Percentiles rank a stretch among this genome's conserved stretches.
These are phyloP conservation scores for Kazachstania kunashirensis DNA, from an alignment of 805 yeast species.

Conservation along the genomic window DNA sequence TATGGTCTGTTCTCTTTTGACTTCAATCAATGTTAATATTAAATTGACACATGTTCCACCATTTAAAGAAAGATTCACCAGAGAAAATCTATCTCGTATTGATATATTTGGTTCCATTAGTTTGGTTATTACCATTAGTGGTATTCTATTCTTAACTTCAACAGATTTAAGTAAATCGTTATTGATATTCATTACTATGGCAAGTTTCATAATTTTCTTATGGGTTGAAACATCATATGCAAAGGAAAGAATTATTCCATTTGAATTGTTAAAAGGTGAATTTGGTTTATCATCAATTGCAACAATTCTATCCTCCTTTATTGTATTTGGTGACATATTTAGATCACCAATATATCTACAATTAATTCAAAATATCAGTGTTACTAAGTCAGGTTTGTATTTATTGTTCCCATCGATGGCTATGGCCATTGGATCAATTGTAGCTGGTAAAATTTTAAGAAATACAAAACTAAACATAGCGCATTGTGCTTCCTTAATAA, in stretches of 20 bases:
- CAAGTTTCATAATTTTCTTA: slow-evolving; percentile 28
- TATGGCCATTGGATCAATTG: slow-evolving; percentile 44
- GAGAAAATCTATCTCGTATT: slow-evolving; percentile 44
- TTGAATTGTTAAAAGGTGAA: slow-evolving; percentile 41
- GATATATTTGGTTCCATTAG: slow-evolving; percentile 60
- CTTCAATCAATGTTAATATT: slow-evolving; percentile 31
- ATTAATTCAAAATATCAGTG: slow-evolving; percentile 40
- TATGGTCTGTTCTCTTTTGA: slow-evolving; percentile 32
- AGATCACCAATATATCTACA: slow-evolving; percentile 52
- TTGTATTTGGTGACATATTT: slow-evolving; percentile 41
- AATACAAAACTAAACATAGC: slow-evolving; percentile 25
- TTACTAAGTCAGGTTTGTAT: slow-evolving; percentile 47
- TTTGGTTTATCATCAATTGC: slow-evolving; percentile 45
- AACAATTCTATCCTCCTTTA: slow-evolving; percentile 37
- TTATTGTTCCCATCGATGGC: slow-evolving; percentile 47
- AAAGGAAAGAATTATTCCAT: slow-evolving; percentile 51
- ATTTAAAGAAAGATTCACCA: slow-evolving; percentile 34
- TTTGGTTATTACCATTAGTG: slow-evolving; percentile 45
- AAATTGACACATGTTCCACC: slow-evolving; percentile 44
- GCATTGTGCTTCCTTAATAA: slow-evolving; percentile 22
- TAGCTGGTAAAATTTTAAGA: slow-evolving; percentile 40
- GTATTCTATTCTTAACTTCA: slow-evolving; percentile 39
- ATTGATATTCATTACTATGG: slow-evolving; percentile 25
- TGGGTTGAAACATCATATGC: slow-evolving; percentile 30
- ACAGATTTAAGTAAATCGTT: slow-evolving; percentile 36